Evolutionary conservation across 2,329 filamentous ascomycete genomes (phyloP), one percentile per base, ranked within the genome.

Genomic region (Aspergillus neotritici): DNA sequence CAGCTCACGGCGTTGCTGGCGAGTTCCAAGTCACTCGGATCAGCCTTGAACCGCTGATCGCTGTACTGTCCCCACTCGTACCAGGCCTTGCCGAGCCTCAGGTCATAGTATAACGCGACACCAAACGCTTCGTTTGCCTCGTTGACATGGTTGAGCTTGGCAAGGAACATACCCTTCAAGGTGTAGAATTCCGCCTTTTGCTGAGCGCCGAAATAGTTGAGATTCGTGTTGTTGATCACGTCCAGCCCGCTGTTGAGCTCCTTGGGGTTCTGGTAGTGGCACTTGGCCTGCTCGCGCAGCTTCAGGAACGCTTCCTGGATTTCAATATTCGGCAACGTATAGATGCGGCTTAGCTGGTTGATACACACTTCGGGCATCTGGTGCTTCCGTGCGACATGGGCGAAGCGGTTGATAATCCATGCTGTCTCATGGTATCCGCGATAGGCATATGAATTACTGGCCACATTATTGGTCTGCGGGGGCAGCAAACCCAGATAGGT

Each of bases 151-250:
- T 83, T 83, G 8, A 98, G 77, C 66, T 95, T 96, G 63, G 94
- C 93, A 34, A 97, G 73, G 75, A 98, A 98, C 93, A 98, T 98
- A 49, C 93, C 93, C 76, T 98, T 98, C 41, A 98, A 78, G 0
- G 93, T 98, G 73, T 96, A 98, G 69, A 98, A 98, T 65, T 98
- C 93, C 7, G 93, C 93, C 69, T 98, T 98, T 65, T 98, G 93
- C 59, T 90, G 85, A 3, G 85, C 79, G 49, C 89, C 94, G 66
- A 98, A 98, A 72, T 98, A 98, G 66, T 94, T 96, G 44, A 99
- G 80, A 57, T 99, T 98, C 30, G 93, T 99, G 57, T 98, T 99
- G 68, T 98, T 98, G 65, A 99, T 99, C 3, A 99, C 93, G 61
- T 99, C 93, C 52, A 99, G 66, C 1, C 93, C 93, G 61, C 83